Percentiles rank a stretch among this genome's conserved stretches.
Evolutionary conservation across 2,329 filamentous ascomycete species (phyloP).

Genomic region (Pseudopithomyces chartarum): DNA sequence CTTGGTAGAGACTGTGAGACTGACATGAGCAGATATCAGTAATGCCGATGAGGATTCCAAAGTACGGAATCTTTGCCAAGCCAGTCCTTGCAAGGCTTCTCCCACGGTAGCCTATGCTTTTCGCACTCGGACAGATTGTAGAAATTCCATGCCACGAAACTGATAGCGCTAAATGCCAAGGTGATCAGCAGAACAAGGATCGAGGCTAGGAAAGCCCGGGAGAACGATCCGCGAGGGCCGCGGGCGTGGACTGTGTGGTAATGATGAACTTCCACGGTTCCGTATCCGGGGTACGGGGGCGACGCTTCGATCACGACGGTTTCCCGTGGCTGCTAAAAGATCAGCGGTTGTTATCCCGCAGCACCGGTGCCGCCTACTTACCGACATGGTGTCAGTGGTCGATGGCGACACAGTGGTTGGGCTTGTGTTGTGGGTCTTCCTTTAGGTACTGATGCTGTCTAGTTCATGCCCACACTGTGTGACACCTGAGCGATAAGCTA

Average conservation of each 20-base stretch:
- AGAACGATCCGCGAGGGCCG: conserved; percentile 14
- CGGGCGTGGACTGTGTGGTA: conserved; percentile 18
- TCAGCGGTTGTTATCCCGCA: background rate
- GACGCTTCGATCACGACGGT: conserved; percentile 18
- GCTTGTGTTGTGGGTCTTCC: background rate
- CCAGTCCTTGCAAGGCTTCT: conserved; percentile 31
- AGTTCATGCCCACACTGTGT: too few relatives aligned
- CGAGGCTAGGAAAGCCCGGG: conserved; percentile 16
- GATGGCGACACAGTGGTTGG: background rate
- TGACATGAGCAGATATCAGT: background rate
- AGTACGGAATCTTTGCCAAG: conserved; percentile 18
- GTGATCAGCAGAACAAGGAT: conserved; percentile 20
- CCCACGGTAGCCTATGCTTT: conserved; percentile 28
- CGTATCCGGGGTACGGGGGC: conserved; percentile 30
- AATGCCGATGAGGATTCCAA: background rate
- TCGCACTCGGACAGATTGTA: conserved; percentile 30
- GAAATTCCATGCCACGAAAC: conserved; percentile 30
- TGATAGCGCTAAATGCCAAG: conserved; percentile 18
- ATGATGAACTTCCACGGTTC: conserved; percentile 27
- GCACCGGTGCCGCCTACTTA: background rate
- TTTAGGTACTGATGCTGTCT: too few relatives aligned
- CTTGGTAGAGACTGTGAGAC: background rate
- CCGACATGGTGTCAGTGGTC: background rate
- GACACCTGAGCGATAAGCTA: background rate
- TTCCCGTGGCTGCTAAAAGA: conserved; percentile 10